Evolutionary conservation across 2,329 filamentous ascomycete species (phyloP), one percentile per base, ranked within the genome.

Genomic region (Aspergillus ibericus): DNA sequence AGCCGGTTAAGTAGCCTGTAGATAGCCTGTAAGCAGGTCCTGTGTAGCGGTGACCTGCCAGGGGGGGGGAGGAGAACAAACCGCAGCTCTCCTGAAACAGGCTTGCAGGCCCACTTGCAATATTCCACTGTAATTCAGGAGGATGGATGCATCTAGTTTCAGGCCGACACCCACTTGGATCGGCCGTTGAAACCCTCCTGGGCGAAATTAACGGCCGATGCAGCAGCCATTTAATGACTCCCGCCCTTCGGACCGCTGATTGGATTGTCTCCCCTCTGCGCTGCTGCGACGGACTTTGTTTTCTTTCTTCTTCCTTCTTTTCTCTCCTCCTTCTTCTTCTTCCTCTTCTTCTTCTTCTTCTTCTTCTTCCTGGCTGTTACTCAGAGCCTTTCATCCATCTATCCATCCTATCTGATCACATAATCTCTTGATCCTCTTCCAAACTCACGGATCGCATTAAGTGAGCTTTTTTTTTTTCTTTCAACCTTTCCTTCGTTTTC

Each of bases 251-350:
- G n/a, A n/a, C n/a, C n/a, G n/a, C n/a, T 48, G n/a, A 29, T 29
- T 48, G 25, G n/a, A 29, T 32, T 48, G 25, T 7, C 6, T 29
- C 22, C 20, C 40, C 20, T 38, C 53, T n/a, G n/a, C n/a, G n/a
- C n/a, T n/a, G n/a, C n/a, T n/a, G n/a, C n/a, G n/a, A n/a, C n/a
- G n/a, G n/a, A n/a, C n/a, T 42, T 57, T 40, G 38, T n/a, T 22
- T 59, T 40, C 16, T 49, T 25, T 22, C 25, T 36, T 29, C 35
- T 18, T 40, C 35, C 54, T 12, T 53, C 22, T 57, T 51, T 44
- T 55, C 38, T 58, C 40, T 47, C 46, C n/a, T 25, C 54, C 27
- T 48, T 48, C 27, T 54, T n/a, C 42, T 36, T 55, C 32, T 55
- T 53, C 32, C 53, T 51, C 35, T 15, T n/a, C 22, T 38, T 29